These are phyloP conservation scores for Sordaria brevicollis DNA, from an alignment of 495 filamentous ascomycete species.

Conservation along the genomic window DNA sequence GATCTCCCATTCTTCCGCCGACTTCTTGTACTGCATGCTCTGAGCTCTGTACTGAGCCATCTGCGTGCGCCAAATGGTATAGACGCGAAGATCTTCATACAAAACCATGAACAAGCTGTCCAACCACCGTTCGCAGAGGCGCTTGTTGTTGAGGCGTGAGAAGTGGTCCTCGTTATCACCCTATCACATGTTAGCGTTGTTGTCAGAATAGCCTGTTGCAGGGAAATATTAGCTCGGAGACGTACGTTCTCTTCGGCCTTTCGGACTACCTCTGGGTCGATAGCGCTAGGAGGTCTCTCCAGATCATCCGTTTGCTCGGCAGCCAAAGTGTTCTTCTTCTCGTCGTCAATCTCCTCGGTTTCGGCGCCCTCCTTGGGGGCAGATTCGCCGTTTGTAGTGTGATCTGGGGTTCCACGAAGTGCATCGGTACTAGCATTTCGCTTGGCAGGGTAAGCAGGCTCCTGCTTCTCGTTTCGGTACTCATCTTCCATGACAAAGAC, in stretches of 20 bases:
- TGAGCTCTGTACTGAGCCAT: constrained; percentile 88
- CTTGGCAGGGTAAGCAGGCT: constrained; percentile 39
- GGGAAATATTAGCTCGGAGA: background rate
- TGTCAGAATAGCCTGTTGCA: background rate
- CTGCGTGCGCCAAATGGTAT: constrained; percentile 98
- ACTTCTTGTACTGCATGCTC: constrained; percentile 87
- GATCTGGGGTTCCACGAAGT: constrained; percentile 54
- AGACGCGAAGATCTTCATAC: constrained; percentile 94
- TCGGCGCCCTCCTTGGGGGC: constrained; percentile 26
- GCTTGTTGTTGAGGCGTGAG: constrained; percentile 80
- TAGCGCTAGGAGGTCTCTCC: constrained; percentile 70
- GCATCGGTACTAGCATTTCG: constrained; percentile 69
- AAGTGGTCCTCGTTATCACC: constrained; percentile 43
- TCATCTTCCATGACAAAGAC: constrained; percentile 99
- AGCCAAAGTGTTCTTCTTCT: constrained; percentile 10
- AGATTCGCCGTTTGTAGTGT: constrained; percentile 50
- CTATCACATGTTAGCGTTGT: constrained; percentile 12
- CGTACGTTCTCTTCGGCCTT: constrained; percentile 77
- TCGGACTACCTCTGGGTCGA: constrained; percentile 73
- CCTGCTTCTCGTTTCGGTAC: constrained; percentile 83
- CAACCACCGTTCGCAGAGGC: constrained; percentile 93
- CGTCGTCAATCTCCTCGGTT: constrained; percentile 42
- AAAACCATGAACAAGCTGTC: constrained; percentile 99
- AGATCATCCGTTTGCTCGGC: constrained; percentile 38
- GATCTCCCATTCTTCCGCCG: constrained; percentile 95